A percentile compares a stretch with the other conserved stretches of the same genome.
Evolutionary conservation across 331 rosid species (phyloP).

Genomic region (Pyracantha coccinea): DNA sequence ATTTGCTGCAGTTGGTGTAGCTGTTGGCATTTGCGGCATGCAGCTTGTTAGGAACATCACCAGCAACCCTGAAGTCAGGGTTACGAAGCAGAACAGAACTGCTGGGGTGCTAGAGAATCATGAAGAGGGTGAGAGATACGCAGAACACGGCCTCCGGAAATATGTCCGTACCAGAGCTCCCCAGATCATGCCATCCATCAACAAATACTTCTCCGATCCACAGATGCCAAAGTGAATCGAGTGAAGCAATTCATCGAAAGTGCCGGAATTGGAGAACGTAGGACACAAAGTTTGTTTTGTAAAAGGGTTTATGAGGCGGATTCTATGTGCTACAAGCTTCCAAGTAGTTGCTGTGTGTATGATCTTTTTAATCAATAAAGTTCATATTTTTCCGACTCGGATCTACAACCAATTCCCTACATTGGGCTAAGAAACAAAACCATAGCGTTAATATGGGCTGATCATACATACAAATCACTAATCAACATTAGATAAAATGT

Average conservation of each 20-base stretch:
- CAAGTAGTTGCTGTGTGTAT: background rate
- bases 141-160: conserved; percentile 58
- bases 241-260: no score
- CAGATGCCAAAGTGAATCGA: background rate
- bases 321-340: background rate
- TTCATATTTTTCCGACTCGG: background rate
- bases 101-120: conserved; percentile 89
- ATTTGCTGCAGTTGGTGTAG: conserved; percentile 64
- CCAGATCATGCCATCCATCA: conserved; percentile 84
- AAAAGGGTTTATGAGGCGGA: background rate
- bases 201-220: conserved; percentile 71
- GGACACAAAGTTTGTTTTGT: background rate
- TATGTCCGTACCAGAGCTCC: conserved; percentile 49
- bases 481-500: no score
- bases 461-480: no score
- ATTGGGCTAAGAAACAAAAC: background rate
- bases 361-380: background rate
- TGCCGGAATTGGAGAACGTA: background rate
- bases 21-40: conserved; percentile 79
- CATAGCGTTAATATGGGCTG: background rate
- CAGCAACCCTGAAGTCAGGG: conserved; percentile 93
- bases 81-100: conserved; percentile 62
- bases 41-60: conserved; percentile 73
- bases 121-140: conserved; percentile 72
- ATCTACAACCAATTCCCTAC: background rate